Evolutionary conservation across 225 moss, liverwort and hornwort genomes (phyloP), one percentile per base, ranked within the genome.

Genomic region (Straminergon stramineum): DNA sequence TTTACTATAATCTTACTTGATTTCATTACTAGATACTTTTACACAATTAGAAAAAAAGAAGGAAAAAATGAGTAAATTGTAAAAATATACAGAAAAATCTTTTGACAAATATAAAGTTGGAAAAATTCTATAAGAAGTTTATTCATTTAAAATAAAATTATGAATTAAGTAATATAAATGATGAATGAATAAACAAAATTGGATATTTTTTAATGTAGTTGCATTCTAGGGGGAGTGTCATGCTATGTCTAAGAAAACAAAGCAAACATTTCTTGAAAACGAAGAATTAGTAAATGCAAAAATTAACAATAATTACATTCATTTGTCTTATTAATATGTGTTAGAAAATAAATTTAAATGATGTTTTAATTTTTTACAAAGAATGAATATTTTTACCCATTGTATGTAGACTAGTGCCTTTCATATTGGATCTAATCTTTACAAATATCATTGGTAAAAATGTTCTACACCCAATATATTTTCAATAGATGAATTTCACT

Each of bases 391-490:
- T 73, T 43, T 73, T 16, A 73, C 2, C 10, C 3, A 71, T 73
- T 43, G 5, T 17, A 28, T 73, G 3, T 43, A 0, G 17, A 28
- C 5, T 43, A 73, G 17, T 43, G 6, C 8, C 17, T 43, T 73
- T 73, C 6, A 43, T 9, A 1, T 10, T 73, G 10, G 5, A 43
- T 43, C 6, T 10, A 17, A 10, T 43, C 27, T 26, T 73, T 17
- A 28, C 6, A 28, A 73, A 73, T 16, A 73, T 73, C 41, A 26
- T 43, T 73, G 10, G 10, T 73, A 73, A 73, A 73, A 73, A 16
- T 15, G 9, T 27, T 43, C 5, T 27, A 9, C 5, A 43, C 1
- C 2, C 9, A 9, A 0, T 6, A 43, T 28, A 41, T 9, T 43
- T 27, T 41, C 48, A 48, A 16, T 27, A 43, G 17, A 28, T 1